Percentiles rank a stretch among this genome's conserved stretches.
Conservation (phyloP, 139 green algal genomes). For the Monoraphidium neglectum region DNA sequence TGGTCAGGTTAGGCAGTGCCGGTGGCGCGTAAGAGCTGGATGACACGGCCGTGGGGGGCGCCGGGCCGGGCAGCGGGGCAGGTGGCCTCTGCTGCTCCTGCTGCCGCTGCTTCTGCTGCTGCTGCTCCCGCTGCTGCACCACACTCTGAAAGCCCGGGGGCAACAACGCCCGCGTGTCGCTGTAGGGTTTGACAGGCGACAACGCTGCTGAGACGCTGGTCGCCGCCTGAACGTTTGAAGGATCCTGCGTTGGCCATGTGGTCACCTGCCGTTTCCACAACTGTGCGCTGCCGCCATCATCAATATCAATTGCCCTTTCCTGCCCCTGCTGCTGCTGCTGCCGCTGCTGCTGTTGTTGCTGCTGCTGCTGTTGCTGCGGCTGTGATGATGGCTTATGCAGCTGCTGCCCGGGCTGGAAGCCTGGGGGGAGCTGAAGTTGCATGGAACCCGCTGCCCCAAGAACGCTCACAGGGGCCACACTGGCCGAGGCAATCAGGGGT, state of each 20-base stretch:
- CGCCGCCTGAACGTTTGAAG: too few relatives aligned
- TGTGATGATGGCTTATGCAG: conserved; percentile 9
- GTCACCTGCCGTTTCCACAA: background rate
- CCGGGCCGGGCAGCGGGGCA: background rate
- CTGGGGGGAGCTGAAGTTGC: too few relatives aligned
- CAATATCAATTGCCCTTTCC: background rate
- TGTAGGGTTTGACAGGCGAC: too few relatives aligned
- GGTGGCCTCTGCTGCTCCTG: background rate
- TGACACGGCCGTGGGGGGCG: background rate
- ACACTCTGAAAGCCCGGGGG: background rate
- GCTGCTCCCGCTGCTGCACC: background rate
- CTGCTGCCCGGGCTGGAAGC: background rate
- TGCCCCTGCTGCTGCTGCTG: background rate
- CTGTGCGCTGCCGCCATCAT: background rate
- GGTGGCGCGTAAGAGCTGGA: background rate
- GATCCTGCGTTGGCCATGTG: too few relatives aligned
- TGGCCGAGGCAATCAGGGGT: too few relatives aligned
- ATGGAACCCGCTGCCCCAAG: background rate
- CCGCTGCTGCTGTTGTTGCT: background rate
- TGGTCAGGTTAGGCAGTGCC: too few relatives aligned
- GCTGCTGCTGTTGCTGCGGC: background rate
- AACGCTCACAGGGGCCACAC: too few relatives aligned
- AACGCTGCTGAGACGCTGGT: too few relatives aligned
- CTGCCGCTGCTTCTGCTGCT: background rate
- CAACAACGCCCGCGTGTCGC: too few relatives aligned